Base-by-base conservation (phyloP, 1,284 basidiomycete genomes). In the Apiotrichum sp. region DNA sequence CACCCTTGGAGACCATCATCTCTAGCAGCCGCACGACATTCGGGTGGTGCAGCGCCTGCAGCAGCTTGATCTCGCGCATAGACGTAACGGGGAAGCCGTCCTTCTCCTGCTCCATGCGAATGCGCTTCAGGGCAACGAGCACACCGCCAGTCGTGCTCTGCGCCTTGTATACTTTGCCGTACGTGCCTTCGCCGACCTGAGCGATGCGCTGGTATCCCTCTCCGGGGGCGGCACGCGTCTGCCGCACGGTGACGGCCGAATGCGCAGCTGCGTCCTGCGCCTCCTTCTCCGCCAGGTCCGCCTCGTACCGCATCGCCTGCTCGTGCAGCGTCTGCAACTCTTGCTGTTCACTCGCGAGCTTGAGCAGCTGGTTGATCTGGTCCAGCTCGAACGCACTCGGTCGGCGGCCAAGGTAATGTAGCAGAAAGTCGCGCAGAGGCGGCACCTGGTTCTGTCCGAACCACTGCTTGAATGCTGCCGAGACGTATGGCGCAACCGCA, bases 11-110 rank as follows among this genome's bases (percentile, higher is more conserved):
- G 1, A 98, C 93, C 87, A 99, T 93, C 90, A 99, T 98, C 77
- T 99, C 97, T 62, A 88, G 85, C 50, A 99, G 77, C 41, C 83
- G 83, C 35, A 99, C 85, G 33, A 99, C 83, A 68, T 98, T 98
- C 42, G 83, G 82, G 73, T 99, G 95, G 50, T 85, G 81, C 50
- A 99, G 75, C 1, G 87, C 88, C 73, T 99, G 96, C 22, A 99
- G 78, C 33, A 99, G 83, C 73, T 98, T 98, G 78, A 99, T 97
- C 78, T 99, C 96, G 50, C 96, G 84, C 87, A 98, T 95, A 0
- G 96, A 93, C 35, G 96, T 99, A 16, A 99, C 90, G 14, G 96
- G 97, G 75, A 99, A 98, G 0, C 96, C 96, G 71, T 99, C 97
- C 70, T 85, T 86, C 76, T 98, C 97, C 3, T 87, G 83, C 73